phyloP scores from a whole-genome alignment of 306 rosid genomes.

The Gastrolobium villosum region DNA sequence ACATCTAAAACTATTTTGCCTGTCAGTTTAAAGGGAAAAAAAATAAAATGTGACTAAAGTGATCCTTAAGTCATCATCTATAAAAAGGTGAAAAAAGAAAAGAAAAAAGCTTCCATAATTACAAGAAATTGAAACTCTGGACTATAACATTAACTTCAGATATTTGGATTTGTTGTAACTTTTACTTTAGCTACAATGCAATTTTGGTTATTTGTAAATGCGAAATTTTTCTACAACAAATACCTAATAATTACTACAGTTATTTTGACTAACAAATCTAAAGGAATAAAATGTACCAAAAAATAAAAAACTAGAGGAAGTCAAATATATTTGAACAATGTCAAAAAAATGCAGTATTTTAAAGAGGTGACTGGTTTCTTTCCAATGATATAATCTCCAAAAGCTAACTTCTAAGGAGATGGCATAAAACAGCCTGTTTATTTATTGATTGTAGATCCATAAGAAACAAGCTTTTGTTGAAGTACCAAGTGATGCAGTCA shows the following conservation, averaged over 20 bases:
- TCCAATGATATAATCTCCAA: slow-evolving; percentile 3
- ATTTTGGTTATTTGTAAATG: not conserved
- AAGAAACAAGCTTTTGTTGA: not conserved
- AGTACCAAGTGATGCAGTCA: slow-evolving; percentile 3
- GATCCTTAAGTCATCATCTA: not conserved
- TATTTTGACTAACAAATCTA: not conserved
- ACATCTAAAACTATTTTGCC: not conserved
- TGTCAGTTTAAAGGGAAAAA: slow-evolving; percentile 2
- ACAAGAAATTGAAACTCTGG: not conserved
- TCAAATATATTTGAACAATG: not conserved
- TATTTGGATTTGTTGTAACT: not conserved
- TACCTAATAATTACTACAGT: not conserved
- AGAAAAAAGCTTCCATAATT: not conserved
- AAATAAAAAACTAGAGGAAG: not conserved
- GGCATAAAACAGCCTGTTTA: slow-evolving; percentile 1
- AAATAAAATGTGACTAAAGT: not conserved
- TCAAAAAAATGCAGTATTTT: not conserved
- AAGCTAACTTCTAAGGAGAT: not conserved
- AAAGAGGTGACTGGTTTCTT: not conserved
- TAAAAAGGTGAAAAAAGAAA: not conserved
- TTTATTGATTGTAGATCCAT: not conserved
- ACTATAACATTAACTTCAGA: not conserved
- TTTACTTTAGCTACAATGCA: not conserved
- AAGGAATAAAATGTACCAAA: not conserved
- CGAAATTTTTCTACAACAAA: not conserved